Percentiles rank a stretch among this genome's conserved stretches.
These are phyloP conservation scores for Metrosideros polymorpha DNA, from an alignment of 441 rosid genomes.

Conservation along the genomic window DNA sequence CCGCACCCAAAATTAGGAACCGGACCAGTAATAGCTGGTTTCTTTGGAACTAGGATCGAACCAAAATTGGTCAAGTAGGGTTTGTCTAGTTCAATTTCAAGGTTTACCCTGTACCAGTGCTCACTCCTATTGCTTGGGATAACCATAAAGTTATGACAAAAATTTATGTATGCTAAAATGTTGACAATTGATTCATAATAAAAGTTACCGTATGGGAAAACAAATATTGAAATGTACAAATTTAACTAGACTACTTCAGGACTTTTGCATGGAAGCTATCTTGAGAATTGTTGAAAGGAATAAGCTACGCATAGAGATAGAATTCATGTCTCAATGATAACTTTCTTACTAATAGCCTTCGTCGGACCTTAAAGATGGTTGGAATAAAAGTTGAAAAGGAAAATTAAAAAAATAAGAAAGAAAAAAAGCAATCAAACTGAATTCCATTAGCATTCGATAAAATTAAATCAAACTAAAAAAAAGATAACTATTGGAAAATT, in stretches of 20 bases:
- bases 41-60: too few relatives aligned
- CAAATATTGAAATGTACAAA: too few relatives aligned
- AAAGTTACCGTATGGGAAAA: background rate
- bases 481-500: background rate
- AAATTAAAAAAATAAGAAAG: background rate
- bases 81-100: too few relatives aligned
- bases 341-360: background rate
- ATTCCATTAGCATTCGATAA: background rate
- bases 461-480: background rate
- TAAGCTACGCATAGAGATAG: background rate
- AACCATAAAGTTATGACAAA: background rate
- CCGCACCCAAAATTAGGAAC: too few relatives aligned
- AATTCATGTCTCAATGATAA: background rate
- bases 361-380: background rate
- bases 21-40: too few relatives aligned
- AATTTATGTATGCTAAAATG: background rate
- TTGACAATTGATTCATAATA: background rate
- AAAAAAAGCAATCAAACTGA: background rate
- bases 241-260: too few relatives aligned
- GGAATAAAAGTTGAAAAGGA: background rate
- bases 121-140: too few relatives aligned
- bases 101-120: too few relatives aligned
- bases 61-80: too few relatives aligned
- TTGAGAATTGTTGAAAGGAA: background rate
- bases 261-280: background rate